These are phyloP conservation scores for Arachis hypogaea DNA, from an alignment of 306 rosid species.

Conservation along the genomic window DNA sequence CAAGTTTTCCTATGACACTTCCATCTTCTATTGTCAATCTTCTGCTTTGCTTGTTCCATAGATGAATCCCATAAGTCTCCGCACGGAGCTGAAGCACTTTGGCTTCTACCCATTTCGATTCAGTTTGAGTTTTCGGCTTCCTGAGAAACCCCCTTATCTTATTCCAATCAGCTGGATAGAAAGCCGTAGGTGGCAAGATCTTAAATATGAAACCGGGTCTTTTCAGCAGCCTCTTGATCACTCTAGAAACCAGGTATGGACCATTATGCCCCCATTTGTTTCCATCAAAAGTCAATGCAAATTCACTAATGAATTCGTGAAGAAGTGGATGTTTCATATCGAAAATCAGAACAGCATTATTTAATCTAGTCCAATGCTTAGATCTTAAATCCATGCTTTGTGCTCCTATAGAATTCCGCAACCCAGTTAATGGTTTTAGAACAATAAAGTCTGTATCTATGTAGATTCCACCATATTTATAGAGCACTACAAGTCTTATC, in stretches of 20 bases:
- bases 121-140: conserved; percentile 43
- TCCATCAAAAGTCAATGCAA: conserved; percentile 68
- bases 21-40: conserved; percentile 57
- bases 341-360: conserved; percentile 71
- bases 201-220: conserved; percentile 48
- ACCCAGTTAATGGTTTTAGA: conserved; percentile 48
- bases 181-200: conserved; percentile 52
- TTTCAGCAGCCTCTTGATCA: conserved; percentile 41
- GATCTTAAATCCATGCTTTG: conserved; percentile 52
- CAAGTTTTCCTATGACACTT: conserved; percentile 56
- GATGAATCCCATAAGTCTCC: conserved; percentile 63
- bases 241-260: conserved; percentile 75
- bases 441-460: conserved; percentile 67
- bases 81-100: conserved; percentile 53
- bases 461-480: conserved; percentile 72
- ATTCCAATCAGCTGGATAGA: conserved; percentile 70
- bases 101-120: conserved; percentile 53
- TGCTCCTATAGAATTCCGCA: conserved; percentile 69
- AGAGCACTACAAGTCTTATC: conserved; percentile 60
- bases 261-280: conserved; percentile 72
- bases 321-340: conserved; percentile 67
- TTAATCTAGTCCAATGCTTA: conserved; percentile 64
- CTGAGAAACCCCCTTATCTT: conserved; percentile 48
- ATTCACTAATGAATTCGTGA: conserved; percentile 60
- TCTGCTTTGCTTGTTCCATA: conserved; percentile 71